Evolutionary conservation across 768 basidiomycete genomes (phyloP).

Genomic region (Gautieria morchelliformis): DNA sequence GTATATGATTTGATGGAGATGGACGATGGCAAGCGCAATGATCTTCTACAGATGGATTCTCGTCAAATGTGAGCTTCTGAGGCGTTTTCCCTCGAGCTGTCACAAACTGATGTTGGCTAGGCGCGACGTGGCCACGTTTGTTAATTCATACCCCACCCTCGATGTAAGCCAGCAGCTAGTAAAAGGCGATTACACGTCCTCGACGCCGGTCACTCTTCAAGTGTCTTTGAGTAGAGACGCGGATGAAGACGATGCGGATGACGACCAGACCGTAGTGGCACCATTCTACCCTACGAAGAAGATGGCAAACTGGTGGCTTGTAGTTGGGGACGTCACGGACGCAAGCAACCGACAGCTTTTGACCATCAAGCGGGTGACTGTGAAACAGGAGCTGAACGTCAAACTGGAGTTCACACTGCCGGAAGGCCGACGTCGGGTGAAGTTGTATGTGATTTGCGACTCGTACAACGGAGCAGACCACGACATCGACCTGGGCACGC

Average conservation of each 20-base stretch:
- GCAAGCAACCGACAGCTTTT: conserved; percentile 70
- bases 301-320: conserved; percentile 96
- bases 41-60: conserved; percentile 75
- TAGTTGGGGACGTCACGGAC: conserved; percentile 58
- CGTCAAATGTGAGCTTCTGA: conserved; percentile 67
- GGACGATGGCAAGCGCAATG: conserved; percentile 83
- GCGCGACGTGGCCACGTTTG: conserved; percentile 90
- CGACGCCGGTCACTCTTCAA: conserved; percentile 71
- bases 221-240: conserved; percentile 74
- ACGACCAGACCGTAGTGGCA: conserved; percentile 81
- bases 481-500: conserved; percentile 71
- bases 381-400: conserved; percentile 58
- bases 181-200: conserved; percentile 79
- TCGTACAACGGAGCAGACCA: conserved; percentile 89
- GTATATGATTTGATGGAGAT: conserved; percentile 99
- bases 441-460: conserved; percentile 88
- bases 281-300: conserved; percentile 89
- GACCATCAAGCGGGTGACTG: conserved; percentile 82
- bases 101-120: conserved; percentile 30
- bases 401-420: conserved; percentile 87
- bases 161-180: conserved; percentile 85
- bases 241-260: conserved; percentile 65
- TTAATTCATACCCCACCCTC: conserved; percentile 95
- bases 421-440: conserved; percentile 73
- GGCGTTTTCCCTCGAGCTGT: background rate